Conservation (phyloP, 2,329 filamentous ascomycete genomes). For the Orbilia oligospora region DNA sequence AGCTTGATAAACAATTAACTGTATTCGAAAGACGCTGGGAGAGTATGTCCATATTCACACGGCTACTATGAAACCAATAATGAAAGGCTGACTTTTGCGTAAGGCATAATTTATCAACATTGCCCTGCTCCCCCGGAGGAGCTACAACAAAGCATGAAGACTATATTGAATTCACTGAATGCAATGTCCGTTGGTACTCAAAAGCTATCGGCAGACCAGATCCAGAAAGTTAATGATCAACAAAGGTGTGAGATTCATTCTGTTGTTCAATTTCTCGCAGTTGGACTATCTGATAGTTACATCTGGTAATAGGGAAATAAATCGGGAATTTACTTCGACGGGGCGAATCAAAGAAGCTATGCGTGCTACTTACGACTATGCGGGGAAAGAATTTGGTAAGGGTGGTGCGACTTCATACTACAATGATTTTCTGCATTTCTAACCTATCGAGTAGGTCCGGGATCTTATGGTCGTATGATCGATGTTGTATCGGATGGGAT, state of each 20-base stretch:
- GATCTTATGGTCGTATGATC: slow-evolving; percentile 40
- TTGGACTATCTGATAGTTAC: no score
- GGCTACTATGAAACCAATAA: no score
- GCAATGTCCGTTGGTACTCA: slow-evolving; percentile 32
- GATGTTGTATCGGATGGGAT: slow-evolving; percentile 20
- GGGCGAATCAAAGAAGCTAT: slow-evolving; percentile 17
- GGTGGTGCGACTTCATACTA: not conserved
- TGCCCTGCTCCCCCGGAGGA: not conserved
- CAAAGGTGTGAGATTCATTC: slow-evolving; percentile 27
- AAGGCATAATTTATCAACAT: slow-evolving; percentile 24
- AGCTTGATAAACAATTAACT: not conserved
- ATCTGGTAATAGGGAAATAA: slow-evolving; percentile 26
- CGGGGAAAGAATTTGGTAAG: slow-evolving; percentile 1
- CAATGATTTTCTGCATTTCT: not conserved
- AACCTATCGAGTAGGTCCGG: slow-evolving; percentile 4
- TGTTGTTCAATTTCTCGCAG: not conserved
- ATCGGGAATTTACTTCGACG: slow-evolving; percentile 25
- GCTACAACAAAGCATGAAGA: not conserved
- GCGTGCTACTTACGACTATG: not conserved
- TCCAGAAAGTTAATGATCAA: slow-evolving; percentile 27
- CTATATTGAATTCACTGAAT: slow-evolving; percentile 18
- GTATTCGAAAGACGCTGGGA: slow-evolving; percentile 32
- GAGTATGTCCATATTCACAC: no score
- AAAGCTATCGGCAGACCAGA: slow-evolving; percentile 36
- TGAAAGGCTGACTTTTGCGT: not conserved